Evolutionary conservation across 2,329 filamentous ascomycete species (phyloP).

Genomic region (Penicillium rolfsii): DNA sequence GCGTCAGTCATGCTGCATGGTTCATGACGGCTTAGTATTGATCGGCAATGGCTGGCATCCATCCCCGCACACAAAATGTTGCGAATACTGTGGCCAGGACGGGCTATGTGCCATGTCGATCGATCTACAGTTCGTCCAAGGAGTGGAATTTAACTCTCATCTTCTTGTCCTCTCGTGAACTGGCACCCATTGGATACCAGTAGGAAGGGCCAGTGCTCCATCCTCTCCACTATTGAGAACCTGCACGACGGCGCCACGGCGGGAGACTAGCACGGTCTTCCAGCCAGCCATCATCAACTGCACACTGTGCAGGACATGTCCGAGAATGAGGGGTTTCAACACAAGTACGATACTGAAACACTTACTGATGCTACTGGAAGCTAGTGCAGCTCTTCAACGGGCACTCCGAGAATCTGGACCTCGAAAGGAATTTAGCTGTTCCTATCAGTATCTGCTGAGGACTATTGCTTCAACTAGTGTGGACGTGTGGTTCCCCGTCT

Average conservation of each 20-base stretch:
- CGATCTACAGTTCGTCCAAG: slow-evolving; percentile 20
- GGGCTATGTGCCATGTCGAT: slow-evolving; percentile 13
- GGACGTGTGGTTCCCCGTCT: neutral
- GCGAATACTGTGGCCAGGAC: neutral
- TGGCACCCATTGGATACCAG: slow-evolving; percentile 15
- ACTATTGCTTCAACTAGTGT: neutral
- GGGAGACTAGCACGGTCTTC: slow-evolving; percentile 2
- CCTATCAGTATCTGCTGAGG: neutral
- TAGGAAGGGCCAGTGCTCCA: slow-evolving; percentile 1
- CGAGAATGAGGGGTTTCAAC: neutral
- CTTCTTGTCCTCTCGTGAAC: neutral
- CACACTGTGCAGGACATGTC: neutral
- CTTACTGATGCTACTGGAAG: neutral
- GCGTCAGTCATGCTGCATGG: slow-evolving; percentile 20
- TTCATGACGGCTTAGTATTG: slow-evolving; percentile 12
- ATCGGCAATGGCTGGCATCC: slow-evolving; percentile 14
- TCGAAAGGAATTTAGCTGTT: neutral
- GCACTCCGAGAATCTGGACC: slow-evolving; percentile 11
- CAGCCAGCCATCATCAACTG: slow-evolving; percentile 23
- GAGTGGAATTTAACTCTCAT: slow-evolving; percentile 10
- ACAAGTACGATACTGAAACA: neutral
- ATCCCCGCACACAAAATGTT: slow-evolving; percentile 10
- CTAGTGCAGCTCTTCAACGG: slow-evolving; percentile 7
- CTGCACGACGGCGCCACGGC: slow-evolving; percentile 4
- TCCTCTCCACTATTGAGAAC: slow-evolving; percentile 4